Conservation (phyloP, 2,329 filamentous ascomycete species). For the Trichoderma arundinaceum region DNA sequence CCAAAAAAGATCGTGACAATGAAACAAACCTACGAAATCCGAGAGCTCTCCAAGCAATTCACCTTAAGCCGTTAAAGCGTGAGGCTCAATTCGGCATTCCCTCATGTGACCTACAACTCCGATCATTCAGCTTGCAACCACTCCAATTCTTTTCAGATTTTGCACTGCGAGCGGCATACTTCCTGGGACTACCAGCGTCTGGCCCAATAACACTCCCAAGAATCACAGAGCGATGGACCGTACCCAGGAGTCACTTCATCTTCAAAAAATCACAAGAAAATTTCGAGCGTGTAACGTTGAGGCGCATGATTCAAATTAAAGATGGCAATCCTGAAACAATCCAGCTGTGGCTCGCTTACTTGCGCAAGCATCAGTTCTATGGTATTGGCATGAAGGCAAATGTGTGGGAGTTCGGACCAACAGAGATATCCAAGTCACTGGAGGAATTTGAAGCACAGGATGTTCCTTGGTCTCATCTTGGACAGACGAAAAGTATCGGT, state of each 20-base stretch:
- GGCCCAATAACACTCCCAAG: conserved; percentile 86
- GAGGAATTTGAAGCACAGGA: conserved; percentile 40
- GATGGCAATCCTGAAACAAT: conserved; percentile 90
- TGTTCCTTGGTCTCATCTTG: conserved; percentile 61
- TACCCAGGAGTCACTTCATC: conserved; percentile 86
- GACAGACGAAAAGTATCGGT: conserved; percentile 56
- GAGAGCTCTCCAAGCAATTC: conserved; percentile 81
- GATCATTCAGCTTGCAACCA: conserved; percentile 87
- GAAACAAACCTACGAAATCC: conserved; percentile 62
- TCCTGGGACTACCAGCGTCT: conserved; percentile 81
- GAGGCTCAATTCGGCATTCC: conserved; percentile 77
- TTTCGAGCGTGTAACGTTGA: conserved; percentile 87
- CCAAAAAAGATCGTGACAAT: conserved; percentile 2
- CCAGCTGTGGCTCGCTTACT: conserved; percentile 88
- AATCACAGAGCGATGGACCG: conserved; percentile 92
- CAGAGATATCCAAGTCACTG: conserved; percentile 50
- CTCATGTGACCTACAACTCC: conserved; percentile 87
- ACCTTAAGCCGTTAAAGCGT: conserved; percentile 82
- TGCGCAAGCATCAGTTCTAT: conserved; percentile 90
- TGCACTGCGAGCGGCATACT: conserved; percentile 91
- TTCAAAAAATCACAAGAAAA: conserved; percentile 99
- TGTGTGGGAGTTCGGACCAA: conserved; percentile 82
- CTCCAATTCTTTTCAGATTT: conserved; percentile 96
- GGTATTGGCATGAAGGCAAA: conserved; percentile 99
- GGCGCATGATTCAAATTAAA: conserved; percentile 87